A percentile compares a stretch with the other conserved stretches of the same genome.
Conservation (phyloP, 2,329 filamentous ascomycete species). For the Sordariomycetes sp. region DNA sequence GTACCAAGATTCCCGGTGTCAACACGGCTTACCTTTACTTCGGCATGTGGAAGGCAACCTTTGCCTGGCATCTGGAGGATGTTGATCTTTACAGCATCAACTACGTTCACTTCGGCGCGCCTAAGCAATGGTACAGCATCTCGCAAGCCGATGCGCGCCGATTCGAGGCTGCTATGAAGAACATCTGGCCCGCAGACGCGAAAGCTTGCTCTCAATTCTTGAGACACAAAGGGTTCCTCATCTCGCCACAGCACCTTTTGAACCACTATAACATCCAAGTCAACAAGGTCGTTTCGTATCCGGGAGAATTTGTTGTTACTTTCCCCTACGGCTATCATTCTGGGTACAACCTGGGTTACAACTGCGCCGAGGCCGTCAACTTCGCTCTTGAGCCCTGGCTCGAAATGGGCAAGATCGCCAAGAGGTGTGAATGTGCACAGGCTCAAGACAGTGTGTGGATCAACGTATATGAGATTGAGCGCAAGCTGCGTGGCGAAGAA, state of each 20-base stretch:
- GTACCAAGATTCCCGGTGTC: conserved; percentile 92
- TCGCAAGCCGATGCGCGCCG: conserved; percentile 88
- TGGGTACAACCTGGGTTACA: conserved; percentile 95
- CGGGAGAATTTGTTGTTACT: conserved; percentile 96
- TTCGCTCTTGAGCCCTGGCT: conserved; percentile 95
- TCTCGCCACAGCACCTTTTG: conserved; percentile 80
- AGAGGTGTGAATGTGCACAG: conserved; percentile 91
- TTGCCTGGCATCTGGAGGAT: conserved; percentile 97
- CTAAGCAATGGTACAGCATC: conserved; percentile 99
- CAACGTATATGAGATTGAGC: conserved; percentile 90
- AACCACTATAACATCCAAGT: conserved; percentile 91
- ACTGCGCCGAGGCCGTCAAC: conserved; percentile 97
- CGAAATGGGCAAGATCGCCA: conserved; percentile 88
- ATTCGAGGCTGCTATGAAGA: conserved; percentile 93
- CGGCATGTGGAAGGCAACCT: conserved; percentile 99
- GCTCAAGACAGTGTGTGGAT: conserved; percentile 98
- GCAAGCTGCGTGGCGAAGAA: conserved; percentile 82
- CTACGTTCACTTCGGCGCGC: conserved; percentile 96
- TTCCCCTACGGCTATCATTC: conserved; percentile 99
- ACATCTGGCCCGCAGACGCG: conserved; percentile 86
- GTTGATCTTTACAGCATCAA: conserved; percentile 99
- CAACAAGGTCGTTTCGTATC: conserved; percentile 90
- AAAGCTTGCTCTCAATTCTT: conserved; percentile 96
- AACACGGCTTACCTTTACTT: conserved; percentile 97
- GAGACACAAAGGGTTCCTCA: conserved; percentile 93